Base-by-base conservation (phyloP, 345 rosid species). In the Odontarrhena argentea region DNA sequence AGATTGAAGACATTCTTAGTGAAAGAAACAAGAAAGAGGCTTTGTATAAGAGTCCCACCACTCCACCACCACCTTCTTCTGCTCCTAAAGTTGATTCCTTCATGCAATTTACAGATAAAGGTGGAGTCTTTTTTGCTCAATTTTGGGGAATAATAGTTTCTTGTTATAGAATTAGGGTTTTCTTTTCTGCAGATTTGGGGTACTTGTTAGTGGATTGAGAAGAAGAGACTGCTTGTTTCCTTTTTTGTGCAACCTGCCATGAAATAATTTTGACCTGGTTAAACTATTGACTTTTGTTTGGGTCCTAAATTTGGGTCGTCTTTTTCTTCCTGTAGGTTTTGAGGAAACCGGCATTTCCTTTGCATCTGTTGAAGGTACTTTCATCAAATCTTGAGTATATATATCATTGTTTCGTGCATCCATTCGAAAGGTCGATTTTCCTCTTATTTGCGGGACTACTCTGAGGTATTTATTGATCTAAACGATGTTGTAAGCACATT, bases 21-120 rank as follows among this genome's bases (percentile, higher is more conserved):
- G 96, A 86, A 61, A 77, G 99, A 69, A 80, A 73, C 40, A 89
- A 86, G 78, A 81, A 62, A 77, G 22, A 11, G 7, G 62, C 77
- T 1, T 76, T 77, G 55, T 86, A 80, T 47, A 92, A 89, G 78
- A 75, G 76, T 32, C 85, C 87, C 42, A 12, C 80, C 44, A 5
- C 69, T 6, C 11, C 65, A 10, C 49, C 68, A 6, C 6, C 40
- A 4, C 8, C 40, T 36, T 14, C 69, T 40, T 68, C 89, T 45
- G 40, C 82, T 69, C 55, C 85, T 50, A 95, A 95, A 83, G 87
- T 87, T 67, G 97, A 89, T 72, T 74, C 96, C 32, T 91, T 69
- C 62, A 80, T 95, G 90, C 96, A 89, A 38, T 95, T 95, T 78
- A 46, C 96, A 15, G 99, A 91, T 45, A 94, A 94, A 82, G 96